Base-by-base conservation (phyloP, 345 rosid species). In the Melastoma malabathricum region DNA sequence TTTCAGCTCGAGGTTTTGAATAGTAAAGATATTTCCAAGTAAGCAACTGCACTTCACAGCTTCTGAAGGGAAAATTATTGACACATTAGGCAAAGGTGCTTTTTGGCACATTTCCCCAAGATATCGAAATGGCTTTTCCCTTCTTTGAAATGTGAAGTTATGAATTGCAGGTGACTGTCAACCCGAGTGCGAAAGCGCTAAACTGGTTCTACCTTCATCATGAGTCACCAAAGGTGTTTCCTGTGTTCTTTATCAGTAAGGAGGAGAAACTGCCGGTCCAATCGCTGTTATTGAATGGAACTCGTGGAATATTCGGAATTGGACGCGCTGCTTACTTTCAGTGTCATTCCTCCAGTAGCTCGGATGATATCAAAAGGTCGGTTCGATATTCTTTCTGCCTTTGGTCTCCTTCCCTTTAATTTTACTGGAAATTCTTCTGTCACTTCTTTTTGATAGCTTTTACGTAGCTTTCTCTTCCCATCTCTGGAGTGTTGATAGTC, bases 121-220 rank as follows among this genome's bases (percentile, higher is more conserved):
- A n/a, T n/a, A n/a, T n/a, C n/a, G n/a, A n/a, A n/a, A n/a, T n/a
- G n/a, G n/a, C n/a, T n/a, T n/a, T n/a, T n/a, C 39, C 15, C 43
- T 18, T 17, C 43, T 20, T 1, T 16, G 14, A 18, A 48, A 20
- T 18, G 16, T 49, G 43, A 50, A 44, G 43, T 63, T 44, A 47
- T 50, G 17, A 15, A 67, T 53, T 66, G 51, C 64, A 89, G 97
- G 84, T 90, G 45, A 82, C 89, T 56, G 89, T 90, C 54, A 84
- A 96, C 13, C 96, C 96, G 12, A 67, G 80, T 66, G 83, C 96
- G n/a, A 84, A 80, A 68, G 90, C 98, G 48, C 71, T 83, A 67
- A 59, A 64, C 50, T 83, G 94, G 92, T 86, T 90, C 66, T 81
- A 92, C 65, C 64, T 75, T 62, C 94, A 78, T 34, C 92, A 86